Conservation (phyloP, 2,329 filamentous ascomycete species). For the Paraphoma sp. region DNA sequence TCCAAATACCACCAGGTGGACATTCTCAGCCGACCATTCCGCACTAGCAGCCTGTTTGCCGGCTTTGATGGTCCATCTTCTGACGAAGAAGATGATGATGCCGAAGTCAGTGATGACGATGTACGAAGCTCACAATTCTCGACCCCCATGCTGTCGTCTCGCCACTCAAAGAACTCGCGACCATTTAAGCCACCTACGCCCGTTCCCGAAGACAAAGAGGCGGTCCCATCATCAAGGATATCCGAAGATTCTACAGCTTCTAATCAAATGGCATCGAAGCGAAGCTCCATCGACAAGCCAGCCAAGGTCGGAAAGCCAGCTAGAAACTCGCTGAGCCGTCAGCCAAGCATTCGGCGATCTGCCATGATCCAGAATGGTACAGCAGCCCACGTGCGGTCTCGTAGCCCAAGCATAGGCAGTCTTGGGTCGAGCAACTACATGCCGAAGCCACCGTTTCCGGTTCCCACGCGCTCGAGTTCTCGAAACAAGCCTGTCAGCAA, state of each 20-base stretch:
- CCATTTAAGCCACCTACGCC: slow-evolving; percentile 50
- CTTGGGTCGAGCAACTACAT: slow-evolving; percentile 50
- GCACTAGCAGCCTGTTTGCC: slow-evolving; percentile 85
- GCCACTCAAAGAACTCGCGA: slow-evolving; percentile 58
- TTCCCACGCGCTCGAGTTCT: slow-evolving; percentile 88
- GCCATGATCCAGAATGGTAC: slow-evolving; percentile 83
- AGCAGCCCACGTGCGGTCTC: slow-evolving; percentile 69
- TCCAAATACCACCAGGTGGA: slow-evolving; percentile 64
- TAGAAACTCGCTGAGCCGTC: slow-evolving; percentile 37
- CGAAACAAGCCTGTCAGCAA: slow-evolving; percentile 71
- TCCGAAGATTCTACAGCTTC: slow-evolving; percentile 41
- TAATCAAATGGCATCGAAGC: slow-evolving; percentile 27
- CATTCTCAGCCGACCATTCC: slow-evolving; percentile 69
- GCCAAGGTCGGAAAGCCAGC: slow-evolving; percentile 43
- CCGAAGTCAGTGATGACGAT: slow-evolving; percentile 69
- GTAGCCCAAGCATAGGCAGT: slow-evolving; percentile 71
- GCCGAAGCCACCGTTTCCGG: slow-evolving; percentile 80
- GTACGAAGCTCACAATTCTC: slow-evolving; percentile 53
- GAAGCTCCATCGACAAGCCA: slow-evolving; percentile 45
- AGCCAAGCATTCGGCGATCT: slow-evolving; percentile 73
- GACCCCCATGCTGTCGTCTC: slow-evolving; percentile 55
- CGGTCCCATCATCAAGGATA: slow-evolving; percentile 30
- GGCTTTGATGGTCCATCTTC: slow-evolving; percentile 76
- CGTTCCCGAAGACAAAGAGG: slow-evolving; percentile 52
- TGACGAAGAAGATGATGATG: slow-evolving; percentile 60